Percentiles rank a stretch among this genome's conserved stretches.
Evolutionary conservation across 1,139 yeast genomes (phyloP).

Genomic region (Scheffersomyces illinoinensis): DNA sequence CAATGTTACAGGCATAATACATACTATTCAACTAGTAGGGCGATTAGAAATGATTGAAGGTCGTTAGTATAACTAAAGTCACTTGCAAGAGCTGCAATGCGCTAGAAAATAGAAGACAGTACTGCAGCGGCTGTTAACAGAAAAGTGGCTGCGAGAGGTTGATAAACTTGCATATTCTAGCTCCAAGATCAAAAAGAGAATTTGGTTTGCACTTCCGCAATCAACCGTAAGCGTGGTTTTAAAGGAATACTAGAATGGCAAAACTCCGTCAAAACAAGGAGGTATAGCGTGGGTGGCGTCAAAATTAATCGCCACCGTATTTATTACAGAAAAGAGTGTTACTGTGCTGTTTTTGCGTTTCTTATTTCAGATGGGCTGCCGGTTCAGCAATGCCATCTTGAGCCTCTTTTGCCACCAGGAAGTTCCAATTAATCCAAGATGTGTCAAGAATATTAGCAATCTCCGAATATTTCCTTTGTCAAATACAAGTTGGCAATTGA

Average conservation of each 20-base stretch:
- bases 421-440: neutral
- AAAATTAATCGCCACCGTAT: no score
- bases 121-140: neutral
- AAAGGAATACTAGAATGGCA: no score
- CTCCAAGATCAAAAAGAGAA: neutral
- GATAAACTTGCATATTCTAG: neutral
- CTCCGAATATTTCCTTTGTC: neutral
- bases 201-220: neutral
- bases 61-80: neutral
- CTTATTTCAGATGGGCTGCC: neutral
- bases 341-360: neutral
- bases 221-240: no score
- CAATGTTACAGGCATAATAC: neutral
- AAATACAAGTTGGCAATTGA: neutral
- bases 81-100: neutral
- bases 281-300: no score
- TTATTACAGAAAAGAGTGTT: neutral
- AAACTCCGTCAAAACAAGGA: no score
- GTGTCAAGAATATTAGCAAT: neutral
- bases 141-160: no score
- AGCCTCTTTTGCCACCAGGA: neutral
- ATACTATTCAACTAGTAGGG: neutral
- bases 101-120: neutral
- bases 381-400: neutral
- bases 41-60: no score